These are phyloP conservation scores for Cornus florida DNA, from an alignment of 148 eudicot species.

Conservation along the genomic window DNA sequence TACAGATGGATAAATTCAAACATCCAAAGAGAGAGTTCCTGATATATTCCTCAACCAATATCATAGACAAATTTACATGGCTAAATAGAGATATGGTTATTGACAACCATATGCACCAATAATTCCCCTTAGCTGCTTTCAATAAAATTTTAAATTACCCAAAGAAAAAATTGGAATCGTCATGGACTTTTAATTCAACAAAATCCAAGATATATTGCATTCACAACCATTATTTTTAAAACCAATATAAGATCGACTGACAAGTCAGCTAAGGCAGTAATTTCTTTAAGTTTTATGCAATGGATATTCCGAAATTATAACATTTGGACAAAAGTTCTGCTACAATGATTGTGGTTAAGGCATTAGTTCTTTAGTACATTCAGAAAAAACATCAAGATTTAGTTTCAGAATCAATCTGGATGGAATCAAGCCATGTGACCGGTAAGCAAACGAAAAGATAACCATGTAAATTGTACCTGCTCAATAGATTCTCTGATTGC, in stretches of 20 bases:
- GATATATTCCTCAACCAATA: neutral
- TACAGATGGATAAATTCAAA: neutral
- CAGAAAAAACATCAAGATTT: neutral
- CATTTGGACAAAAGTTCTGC: no score
- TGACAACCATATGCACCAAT: neutral
- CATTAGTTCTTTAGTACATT: no score
- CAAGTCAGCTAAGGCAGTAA: neutral
- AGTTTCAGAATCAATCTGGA: neutral
- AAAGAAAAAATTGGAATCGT: neutral
- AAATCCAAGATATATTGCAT: neutral
- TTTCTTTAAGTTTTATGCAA: no score
- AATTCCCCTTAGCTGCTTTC: neutral
- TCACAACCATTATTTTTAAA: no score
- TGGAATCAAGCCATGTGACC: neutral
- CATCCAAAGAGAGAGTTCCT: conserved; percentile 2
- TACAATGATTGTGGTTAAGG: neutral
- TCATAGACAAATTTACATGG: neutral
- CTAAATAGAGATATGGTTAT: neutral
- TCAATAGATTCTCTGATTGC: neutral
- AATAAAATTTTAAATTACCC: neutral
- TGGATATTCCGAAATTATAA: no score
- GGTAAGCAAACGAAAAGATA: neutral
- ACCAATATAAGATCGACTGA: neutral
- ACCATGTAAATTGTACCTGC: neutral
- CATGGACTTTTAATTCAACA: neutral